These are phyloP conservation scores for Escovopsis weberi DNA, from an alignment of 2,329 filamentous ascomycete species.

Conservation along the genomic window DNA sequence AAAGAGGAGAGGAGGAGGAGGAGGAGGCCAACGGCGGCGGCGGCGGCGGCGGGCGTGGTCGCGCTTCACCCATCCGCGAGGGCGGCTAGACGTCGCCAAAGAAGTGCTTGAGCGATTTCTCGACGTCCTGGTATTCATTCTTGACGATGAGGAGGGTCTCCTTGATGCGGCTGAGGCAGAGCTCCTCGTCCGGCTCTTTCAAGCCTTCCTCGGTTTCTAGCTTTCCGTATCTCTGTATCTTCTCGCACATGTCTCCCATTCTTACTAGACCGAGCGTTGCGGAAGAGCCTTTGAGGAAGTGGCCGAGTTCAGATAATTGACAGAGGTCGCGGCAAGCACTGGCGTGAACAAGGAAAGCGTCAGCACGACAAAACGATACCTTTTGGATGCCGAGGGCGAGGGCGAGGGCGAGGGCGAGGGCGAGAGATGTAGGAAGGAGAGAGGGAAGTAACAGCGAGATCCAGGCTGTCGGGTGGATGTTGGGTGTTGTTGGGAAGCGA, in stretches of 20 bases:
- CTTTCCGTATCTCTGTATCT: conserved; percentile 87
- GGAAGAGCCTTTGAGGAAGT: conserved; percentile 95
- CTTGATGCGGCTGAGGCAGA: conserved; percentile 55
- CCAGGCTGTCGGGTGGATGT: background rate
- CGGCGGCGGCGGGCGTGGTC: background rate
- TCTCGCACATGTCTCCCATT: conserved; percentile 85
- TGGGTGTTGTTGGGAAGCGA: no score
- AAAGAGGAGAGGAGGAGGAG: background rate
- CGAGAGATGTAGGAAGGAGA: background rate
- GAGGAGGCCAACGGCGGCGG: background rate
- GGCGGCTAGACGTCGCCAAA: conserved; percentile 24
- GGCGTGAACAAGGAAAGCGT: background rate
- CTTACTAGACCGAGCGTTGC: conserved; percentile 84
- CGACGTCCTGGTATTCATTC: conserved; percentile 60
- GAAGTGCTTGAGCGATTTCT: conserved; percentile 55
- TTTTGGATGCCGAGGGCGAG: no score
- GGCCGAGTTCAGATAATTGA: conserved; percentile 70
- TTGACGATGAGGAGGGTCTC: conserved; percentile 59
- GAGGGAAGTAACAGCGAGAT: background rate
- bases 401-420: background rate
- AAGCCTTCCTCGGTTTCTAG: conserved; percentile 65
- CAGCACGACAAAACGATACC: no score
- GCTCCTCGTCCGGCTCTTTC: conserved; percentile 48
- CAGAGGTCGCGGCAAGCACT: conserved; percentile 55
- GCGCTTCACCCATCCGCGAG: background rate